These are phyloP conservation scores for Monosporascus sp. DNA, from an alignment of 2,329 filamentous ascomycete genomes.

Conservation along the genomic window DNA sequence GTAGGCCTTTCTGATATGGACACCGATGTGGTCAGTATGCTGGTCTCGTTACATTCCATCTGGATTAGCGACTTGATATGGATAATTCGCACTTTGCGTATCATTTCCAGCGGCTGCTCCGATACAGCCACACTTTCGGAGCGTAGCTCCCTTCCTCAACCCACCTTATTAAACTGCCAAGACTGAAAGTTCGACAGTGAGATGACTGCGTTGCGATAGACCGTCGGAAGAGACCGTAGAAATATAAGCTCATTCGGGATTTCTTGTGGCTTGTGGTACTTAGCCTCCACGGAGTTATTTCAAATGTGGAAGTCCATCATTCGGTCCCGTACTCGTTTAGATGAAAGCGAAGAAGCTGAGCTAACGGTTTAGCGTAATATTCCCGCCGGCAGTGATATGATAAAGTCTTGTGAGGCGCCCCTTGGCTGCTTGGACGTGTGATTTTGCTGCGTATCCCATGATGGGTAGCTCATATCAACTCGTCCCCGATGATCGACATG, in stretches of 20 bases:
- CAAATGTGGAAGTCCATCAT: slow-evolving; percentile 6
- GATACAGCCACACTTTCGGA: not conserved
- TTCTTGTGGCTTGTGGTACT: not conserved
- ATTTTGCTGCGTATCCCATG: not conserved
- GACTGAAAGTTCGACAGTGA: not conserved
- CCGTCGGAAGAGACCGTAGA: not conserved
- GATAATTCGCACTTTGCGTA: not conserved
- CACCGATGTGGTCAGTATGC: not conserved
- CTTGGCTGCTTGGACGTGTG: slow-evolving; percentile 1
- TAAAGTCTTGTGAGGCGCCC: slow-evolving; percentile 2
- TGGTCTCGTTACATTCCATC: not conserved
- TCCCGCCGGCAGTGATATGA: slow-evolving; percentile 4
- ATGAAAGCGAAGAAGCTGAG: slow-evolving; percentile 7
- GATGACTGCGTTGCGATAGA: not conserved
- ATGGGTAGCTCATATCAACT: not conserved
- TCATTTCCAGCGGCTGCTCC: not conserved
- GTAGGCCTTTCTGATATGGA: not conserved
- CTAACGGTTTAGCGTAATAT: slow-evolving; percentile 4
- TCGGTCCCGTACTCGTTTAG: slow-evolving; percentile 1
- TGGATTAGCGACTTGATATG: not conserved
- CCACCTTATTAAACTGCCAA: not conserved
- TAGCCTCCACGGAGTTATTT: slow-evolving; percentile 1
- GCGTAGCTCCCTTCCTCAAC: not conserved
- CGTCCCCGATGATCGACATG: not conserved
- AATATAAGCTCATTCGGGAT: not conserved